Evolutionary conservation across 805 yeast species (phyloP).

Genomic region (Candida stauntonica): DNA sequence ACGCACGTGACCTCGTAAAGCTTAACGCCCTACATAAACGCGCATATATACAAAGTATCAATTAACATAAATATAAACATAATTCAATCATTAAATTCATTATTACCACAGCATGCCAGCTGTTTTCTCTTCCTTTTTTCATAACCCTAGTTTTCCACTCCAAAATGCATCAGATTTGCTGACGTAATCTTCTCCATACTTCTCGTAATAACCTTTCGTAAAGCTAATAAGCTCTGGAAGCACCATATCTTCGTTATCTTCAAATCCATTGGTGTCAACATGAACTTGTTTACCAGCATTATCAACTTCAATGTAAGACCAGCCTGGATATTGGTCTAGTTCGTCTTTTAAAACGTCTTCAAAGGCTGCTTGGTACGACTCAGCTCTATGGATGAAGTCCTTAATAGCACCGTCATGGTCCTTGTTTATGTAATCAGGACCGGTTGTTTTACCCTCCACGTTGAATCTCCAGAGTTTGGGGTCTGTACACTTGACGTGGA

Average conservation of each 20-base stretch:
- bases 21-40: too few species aligned
- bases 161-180: conserved; percentile 27
- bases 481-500: conserved; percentile 60
- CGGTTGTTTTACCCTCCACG: conserved; percentile 59
- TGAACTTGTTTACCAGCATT: conserved; percentile 23
- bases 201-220: conserved; percentile 30
- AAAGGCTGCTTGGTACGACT: conserved; percentile 42
- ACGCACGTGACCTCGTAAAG: too few species aligned
- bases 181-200: conserved; percentile 31
- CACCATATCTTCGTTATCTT: conserved; percentile 16
- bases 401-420: conserved; percentile 48
- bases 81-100: too few species aligned
- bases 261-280: conserved; percentile 23
- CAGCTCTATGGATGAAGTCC: conserved; percentile 56
- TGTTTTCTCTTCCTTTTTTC: too few species aligned
- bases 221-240: conserved; percentile 28
- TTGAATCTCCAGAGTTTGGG: conserved; percentile 49
- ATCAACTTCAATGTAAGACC: conserved; percentile 18
- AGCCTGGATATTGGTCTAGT: conserved; percentile 14
- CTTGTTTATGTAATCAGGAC: conserved; percentile 53
- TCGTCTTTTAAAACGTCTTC: conserved; percentile 35
- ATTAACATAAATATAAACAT: background rate
- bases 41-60: too few species aligned
- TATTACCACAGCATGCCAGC: too few species aligned
- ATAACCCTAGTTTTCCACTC: conserved; percentile 1